Percentiles rank a stretch among this genome's conserved stretches.
These are phyloP conservation scores for Eruca vesicaria DNA, from an alignment of 441 rosid genomes.

Conservation along the genomic window DNA sequence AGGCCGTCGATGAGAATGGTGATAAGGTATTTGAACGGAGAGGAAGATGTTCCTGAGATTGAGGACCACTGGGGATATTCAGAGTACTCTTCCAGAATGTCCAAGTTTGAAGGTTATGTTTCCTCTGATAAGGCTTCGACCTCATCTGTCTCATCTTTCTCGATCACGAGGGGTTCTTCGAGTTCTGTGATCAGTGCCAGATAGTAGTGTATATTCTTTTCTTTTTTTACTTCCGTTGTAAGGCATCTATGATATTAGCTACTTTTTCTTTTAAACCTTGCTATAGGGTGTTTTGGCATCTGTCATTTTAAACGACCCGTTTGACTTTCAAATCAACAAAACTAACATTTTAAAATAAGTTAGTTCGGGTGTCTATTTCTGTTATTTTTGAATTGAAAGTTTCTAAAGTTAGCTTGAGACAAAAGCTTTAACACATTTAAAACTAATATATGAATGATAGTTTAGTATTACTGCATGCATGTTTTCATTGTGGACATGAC, in stretches of 20 bases:
- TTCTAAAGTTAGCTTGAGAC: background rate
- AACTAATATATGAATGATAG: background rate
- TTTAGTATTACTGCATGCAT: background rate
- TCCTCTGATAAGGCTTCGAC: constrained; percentile 15
- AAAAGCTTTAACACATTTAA: background rate
- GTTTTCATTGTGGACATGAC: background rate
- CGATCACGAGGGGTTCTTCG: constrained; percentile 21
- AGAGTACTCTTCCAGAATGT: background rate
- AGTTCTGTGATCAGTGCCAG: constrained; percentile 35
- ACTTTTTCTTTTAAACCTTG: background rate
- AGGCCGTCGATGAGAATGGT: background rate
- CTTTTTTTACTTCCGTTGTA: background rate
- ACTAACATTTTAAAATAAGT: background rate
- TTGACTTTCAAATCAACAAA: background rate
- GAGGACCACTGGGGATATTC: background rate
- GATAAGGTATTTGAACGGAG: background rate
- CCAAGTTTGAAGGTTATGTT: constrained; percentile 3
- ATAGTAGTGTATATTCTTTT: constrained; percentile 22
- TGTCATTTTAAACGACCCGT: background rate
- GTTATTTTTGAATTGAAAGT: background rate
- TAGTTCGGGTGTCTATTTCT: background rate
- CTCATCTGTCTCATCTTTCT: background rate
- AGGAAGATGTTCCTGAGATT: background rate
- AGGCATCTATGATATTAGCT: background rate
- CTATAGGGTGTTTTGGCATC: background rate